Base-by-base conservation (phyloP, 345 rosid species). In the Viola odorata region DNA sequence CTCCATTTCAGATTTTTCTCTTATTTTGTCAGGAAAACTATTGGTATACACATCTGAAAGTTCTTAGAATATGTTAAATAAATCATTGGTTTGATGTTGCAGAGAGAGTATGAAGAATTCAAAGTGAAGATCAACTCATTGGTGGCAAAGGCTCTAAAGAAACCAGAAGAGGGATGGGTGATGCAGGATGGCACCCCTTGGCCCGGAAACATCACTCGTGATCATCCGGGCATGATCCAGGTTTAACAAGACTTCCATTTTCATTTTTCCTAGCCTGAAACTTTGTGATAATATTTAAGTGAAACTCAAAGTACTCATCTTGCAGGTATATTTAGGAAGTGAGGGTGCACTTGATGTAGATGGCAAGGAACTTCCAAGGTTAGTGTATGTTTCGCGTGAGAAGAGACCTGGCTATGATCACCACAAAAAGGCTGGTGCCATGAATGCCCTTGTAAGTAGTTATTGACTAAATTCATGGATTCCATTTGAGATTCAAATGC, bases 151-250 rank as follows among this genome's bases (percentile, higher is more conserved):
- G 99, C 99, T 59, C 91, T 78, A 60, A 94, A 94, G 81, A 94
- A 88, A 57, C 99, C 97, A 41, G 97, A 94, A 79, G 99, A 94
- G 80, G 99, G 97, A 53, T 94, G 97, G 99, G 95, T 90, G 59
- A 94, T 94, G 99, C 99, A 94, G 71, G 99, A 94, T 69, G 96
- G 97, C 44, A 94, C 92, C 14, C 99, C 96, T 23, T 94, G 99
- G 99, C 99, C 99, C 3, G 99, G 99, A 8, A 94, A 94, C 80
- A 90, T 81, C 77, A 86, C 92, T 23, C 84, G 99, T n/a, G 99
- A 94, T 73, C 99, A 94, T 73, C 99, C 99, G 45, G 97, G 99
- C 37, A 94, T 94, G 97, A 90, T 94, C 78, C 99, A 94, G 96
- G 98, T 84, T 60, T 7, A 3, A 17, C 58, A 63, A 57, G 38